Evolutionary conservation across 1,139 yeast genomes (phyloP).

Genomic region (Debaryomyces subglobosus): DNA sequence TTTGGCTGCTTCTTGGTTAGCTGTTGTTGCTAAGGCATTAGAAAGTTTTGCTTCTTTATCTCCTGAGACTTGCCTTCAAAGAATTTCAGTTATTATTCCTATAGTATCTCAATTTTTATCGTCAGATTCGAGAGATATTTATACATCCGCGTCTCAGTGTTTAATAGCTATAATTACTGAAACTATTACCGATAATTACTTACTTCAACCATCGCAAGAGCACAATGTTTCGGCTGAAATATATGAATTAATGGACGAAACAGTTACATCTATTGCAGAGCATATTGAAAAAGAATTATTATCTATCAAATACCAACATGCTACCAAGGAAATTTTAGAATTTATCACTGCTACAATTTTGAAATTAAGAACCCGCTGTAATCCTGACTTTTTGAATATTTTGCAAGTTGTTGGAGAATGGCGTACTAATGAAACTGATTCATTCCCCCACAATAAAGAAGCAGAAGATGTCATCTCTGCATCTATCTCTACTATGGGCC

Average conservation of each 20-base stretch:
- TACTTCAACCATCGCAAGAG: slow-evolving; percentile 53
- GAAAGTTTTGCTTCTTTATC: slow-evolving; percentile 66
- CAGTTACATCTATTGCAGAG: slow-evolving; percentile 50
- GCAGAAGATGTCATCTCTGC: slow-evolving; percentile 82
- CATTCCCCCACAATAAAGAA: slow-evolving; percentile 72
- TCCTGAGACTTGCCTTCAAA: slow-evolving; percentile 57
- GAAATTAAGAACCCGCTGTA: slow-evolving; percentile 66
- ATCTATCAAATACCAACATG: slow-evolving; percentile 73
- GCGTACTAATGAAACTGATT: slow-evolving; percentile 75
- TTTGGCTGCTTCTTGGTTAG: slow-evolving; percentile 92
- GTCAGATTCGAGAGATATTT: slow-evolving; percentile 69
- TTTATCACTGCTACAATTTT: slow-evolving; percentile 65
- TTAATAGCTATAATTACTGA: slow-evolving; percentile 73
- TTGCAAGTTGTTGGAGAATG: slow-evolving; percentile 80
- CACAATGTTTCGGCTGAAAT: slow-evolving; percentile 44
- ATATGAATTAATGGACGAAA: slow-evolving; percentile 60
- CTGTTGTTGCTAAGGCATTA: slow-evolving; percentile 87
- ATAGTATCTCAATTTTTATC: slow-evolving; percentile 62
- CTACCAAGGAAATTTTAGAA: slow-evolving; percentile 76
- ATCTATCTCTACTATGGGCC: slow-evolving; percentile 81
- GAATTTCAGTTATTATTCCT: slow-evolving; percentile 59
- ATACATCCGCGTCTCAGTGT: slow-evolving; percentile 82
- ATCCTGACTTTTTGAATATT: slow-evolving; percentile 71
- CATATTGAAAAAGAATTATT: slow-evolving; percentile 60
- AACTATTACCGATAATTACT: slow-evolving; percentile 60